A percentile compares a stretch with the other conserved stretches of the same genome.
phyloP scores from a whole-genome alignment of 371 early-diverging fungal genomes.

The Mucor racemosus region DNA sequence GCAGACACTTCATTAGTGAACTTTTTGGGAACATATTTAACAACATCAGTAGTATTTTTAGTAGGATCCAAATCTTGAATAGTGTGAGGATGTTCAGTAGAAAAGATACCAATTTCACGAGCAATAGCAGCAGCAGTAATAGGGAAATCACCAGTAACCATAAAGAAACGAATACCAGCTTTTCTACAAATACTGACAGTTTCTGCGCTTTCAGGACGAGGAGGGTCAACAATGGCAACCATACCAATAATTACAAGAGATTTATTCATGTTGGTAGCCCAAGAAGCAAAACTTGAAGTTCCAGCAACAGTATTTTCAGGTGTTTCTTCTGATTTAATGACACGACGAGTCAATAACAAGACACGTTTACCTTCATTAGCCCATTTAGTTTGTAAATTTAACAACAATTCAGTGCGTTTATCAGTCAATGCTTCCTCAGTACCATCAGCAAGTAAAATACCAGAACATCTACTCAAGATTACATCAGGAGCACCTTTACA shows the following conservation, averaged over 20 bases:
- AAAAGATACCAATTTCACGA: conserved; percentile 67
- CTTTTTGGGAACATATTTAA: conserved; percentile 16
- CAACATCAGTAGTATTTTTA: conserved; percentile 18
- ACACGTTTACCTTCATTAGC: conserved; percentile 71
- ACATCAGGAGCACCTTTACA: conserved; percentile 86
- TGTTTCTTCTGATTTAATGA: conserved; percentile 33
- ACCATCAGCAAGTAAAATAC: conserved; percentile 48
- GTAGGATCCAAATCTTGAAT: conserved; percentile 37
- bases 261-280: conserved; percentile 32
- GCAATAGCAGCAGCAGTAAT: conserved; percentile 77
- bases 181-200: conserved; percentile 59
- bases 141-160: conserved; percentile 81
- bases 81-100: conserved; percentile 47
- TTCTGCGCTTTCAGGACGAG: conserved; percentile 66
- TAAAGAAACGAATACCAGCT: conserved; percentile 77
- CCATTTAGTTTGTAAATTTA: conserved; percentile 60
- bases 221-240: conserved; percentile 76
- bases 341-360: conserved; percentile 56
- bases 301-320: conserved; percentile 20
- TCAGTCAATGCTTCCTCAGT: conserved; percentile 46
- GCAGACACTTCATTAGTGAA: not conserved
- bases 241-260: conserved; percentile 64
- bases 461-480: conserved; percentile 58
- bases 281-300: conserved; percentile 34
- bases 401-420: conserved; percentile 37